These are phyloP conservation scores for Penicillium palitans DNA, from an alignment of 2,329 filamentous ascomycete genomes.

Conservation along the genomic window DNA sequence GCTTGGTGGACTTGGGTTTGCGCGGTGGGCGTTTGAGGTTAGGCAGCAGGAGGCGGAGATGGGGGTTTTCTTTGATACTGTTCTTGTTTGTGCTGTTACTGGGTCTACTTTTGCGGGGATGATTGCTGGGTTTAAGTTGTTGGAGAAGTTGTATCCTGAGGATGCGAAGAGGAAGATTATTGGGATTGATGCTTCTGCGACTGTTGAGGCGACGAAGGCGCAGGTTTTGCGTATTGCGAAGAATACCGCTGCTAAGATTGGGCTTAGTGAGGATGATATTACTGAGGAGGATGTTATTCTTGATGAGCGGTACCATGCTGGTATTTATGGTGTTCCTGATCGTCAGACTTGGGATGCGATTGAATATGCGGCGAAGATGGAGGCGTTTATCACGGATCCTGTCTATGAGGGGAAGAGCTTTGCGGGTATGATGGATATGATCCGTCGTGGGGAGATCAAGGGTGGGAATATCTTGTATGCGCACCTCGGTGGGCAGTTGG, in stretches of 20 bases:
- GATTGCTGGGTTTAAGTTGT: slow-evolving; percentile 69
- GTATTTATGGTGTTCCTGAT: slow-evolving; percentile 67
- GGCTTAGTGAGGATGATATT: slow-evolving; percentile 60
- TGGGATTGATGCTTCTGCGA: slow-evolving; percentile 66
- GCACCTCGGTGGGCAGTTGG: slow-evolving; percentile 69
- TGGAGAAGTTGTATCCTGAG: slow-evolving; percentile 49
- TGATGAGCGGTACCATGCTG: slow-evolving; percentile 66
- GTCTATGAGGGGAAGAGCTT: slow-evolving; percentile 77
- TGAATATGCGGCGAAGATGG: slow-evolving; percentile 65
- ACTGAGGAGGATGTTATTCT: slow-evolving; percentile 63
- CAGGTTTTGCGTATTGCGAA: slow-evolving; percentile 68
- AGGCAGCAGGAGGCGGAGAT: slow-evolving; percentile 61
- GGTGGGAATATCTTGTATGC: slow-evolving; percentile 70
- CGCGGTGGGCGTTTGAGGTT: slow-evolving; percentile 70
- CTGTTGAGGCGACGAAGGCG: slow-evolving; percentile 60
- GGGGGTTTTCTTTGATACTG: slow-evolving; percentile 65
- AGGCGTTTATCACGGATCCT: slow-evolving; percentile 73
- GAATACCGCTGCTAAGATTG: slow-evolving; percentile 63
- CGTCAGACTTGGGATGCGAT: slow-evolving; percentile 67
- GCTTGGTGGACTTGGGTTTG: slow-evolving; percentile 68
- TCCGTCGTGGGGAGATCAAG: slow-evolving; percentile 61
- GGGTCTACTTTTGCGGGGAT: slow-evolving; percentile 71
- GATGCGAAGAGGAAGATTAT: slow-evolving; percentile 57
- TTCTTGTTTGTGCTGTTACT: slow-evolving; percentile 70
- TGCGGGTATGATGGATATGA: slow-evolving; percentile 69